These are phyloP conservation scores for Malassezia dermatis DNA, from an alignment of 1,284 basidiomycete species.

Conservation along the genomic window DNA sequence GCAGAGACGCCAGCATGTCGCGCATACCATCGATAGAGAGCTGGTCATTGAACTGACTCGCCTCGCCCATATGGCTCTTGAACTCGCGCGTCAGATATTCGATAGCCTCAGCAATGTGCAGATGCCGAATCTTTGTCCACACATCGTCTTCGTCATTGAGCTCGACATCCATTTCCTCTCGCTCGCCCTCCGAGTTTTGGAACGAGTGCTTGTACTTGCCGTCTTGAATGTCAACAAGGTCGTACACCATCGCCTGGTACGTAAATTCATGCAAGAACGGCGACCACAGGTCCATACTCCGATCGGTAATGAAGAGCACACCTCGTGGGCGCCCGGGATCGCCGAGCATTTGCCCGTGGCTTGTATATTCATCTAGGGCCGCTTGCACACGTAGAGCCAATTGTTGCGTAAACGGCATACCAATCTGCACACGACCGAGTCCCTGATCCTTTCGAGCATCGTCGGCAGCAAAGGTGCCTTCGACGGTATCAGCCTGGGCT, in stretches of 20 bases:
- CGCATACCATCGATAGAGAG: constrained; percentile 93
- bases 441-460: neutral
- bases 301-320: constrained; percentile 83
- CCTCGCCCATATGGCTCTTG: constrained; percentile 80
- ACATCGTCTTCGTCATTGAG: constrained; percentile 77
- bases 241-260: constrained; percentile 97
- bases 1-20: constrained; percentile 90
- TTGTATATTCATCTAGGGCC: constrained; percentile 28
- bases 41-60: constrained; percentile 68
- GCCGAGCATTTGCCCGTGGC: constrained; percentile 52
- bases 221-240: constrained; percentile 69
- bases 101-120: constrained; percentile 97
- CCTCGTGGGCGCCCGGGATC: constrained; percentile 64
- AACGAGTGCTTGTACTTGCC: constrained; percentile 70
- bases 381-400: constrained; percentile 34
- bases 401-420: constrained; percentile 37
- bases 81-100: constrained; percentile 92
- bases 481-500: constrained; percentile 6
- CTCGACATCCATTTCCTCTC: constrained; percentile 74
- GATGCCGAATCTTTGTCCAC: constrained; percentile 83
- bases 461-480: constrained; percentile 7
- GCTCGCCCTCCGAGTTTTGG: constrained; percentile 54
- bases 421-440: constrained; percentile 6
- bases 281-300: constrained; percentile 81
- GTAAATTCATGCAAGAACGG: constrained; percentile 95